These are phyloP conservation scores for Senecio squalidus DNA, from an alignment of 140 eudicot genomes.

Conservation along the genomic window DNA sequence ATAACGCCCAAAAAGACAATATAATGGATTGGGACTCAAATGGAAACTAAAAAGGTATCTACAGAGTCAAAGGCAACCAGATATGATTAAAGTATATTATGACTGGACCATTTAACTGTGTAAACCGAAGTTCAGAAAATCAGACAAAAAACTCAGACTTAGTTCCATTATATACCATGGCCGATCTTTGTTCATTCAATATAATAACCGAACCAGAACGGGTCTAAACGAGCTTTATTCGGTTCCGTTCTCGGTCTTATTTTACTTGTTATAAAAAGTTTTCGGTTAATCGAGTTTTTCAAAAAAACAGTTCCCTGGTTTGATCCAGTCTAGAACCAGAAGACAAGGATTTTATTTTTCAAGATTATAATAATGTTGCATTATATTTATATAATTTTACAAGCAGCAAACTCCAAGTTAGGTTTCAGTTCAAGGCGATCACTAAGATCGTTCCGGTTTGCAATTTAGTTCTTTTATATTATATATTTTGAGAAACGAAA, in stretches of 20 bases:
- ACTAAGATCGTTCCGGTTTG: neutral
- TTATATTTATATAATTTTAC: too few species aligned
- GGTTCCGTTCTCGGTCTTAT: too few species aligned
- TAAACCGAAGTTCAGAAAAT: neutral
- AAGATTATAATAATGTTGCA: too few species aligned
- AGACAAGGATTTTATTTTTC: too few species aligned
- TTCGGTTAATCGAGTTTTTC: too few species aligned
- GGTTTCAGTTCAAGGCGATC: neutral
- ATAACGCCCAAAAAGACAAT: neutral
- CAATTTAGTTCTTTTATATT: too few species aligned
- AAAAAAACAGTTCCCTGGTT: too few species aligned
- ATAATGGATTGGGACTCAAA: neutral
- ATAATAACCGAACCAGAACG: too few species aligned
- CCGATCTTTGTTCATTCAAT: neutral
- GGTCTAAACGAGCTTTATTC: too few species aligned
- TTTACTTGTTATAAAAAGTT: too few species aligned
- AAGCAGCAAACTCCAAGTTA: too few species aligned
- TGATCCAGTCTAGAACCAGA: neutral
- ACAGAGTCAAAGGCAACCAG: conserved; percentile 1
- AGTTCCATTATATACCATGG: neutral
- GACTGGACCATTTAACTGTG: neutral
- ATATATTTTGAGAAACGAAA: too few species aligned
- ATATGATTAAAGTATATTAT: neutral
- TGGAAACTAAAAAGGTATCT: neutral
- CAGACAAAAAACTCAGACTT: neutral